Evolutionary conservation across 768 basidiomycete species (phyloP).

Genomic region (Lactifluus rugatus): DNA sequence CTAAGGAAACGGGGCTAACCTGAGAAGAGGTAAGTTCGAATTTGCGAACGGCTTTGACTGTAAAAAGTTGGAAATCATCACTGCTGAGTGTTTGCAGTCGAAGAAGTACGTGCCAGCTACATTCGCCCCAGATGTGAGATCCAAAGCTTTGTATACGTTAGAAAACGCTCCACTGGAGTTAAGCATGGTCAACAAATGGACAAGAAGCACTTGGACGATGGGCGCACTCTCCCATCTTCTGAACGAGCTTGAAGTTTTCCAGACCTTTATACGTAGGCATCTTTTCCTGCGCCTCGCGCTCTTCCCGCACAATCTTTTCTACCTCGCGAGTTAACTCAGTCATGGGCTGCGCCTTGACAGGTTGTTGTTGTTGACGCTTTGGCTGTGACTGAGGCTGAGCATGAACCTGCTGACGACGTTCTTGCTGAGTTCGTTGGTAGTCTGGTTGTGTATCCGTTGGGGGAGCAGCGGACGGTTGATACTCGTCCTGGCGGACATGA

Average conservation of each 20-base stretch:
- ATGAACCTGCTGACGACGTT: conserved; percentile 27
- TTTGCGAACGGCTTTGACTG: conserved; percentile 93
- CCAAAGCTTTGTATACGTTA: conserved; percentile 92
- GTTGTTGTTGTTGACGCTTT: conserved; percentile 25
- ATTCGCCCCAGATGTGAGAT: conserved; percentile 61
- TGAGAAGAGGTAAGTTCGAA: conserved; percentile 84
- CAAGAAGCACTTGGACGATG: conserved; percentile 2
- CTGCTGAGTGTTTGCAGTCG: conserved; percentile 13
- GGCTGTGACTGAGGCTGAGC: conserved; percentile 23
- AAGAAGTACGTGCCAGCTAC: conserved; percentile 59
- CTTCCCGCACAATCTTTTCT: conserved; percentile 66
- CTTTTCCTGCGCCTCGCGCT: conserved; percentile 58
- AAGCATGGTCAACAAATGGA: conserved; percentile 19
- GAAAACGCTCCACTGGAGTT: conserved; percentile 81
- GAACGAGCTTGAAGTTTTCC: conserved; percentile 63
- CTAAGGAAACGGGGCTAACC: conserved; percentile 45
- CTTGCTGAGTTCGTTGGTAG: conserved; percentile 21
- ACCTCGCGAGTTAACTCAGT: conserved; percentile 35
- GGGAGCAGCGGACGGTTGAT: conserved; percentile 4
- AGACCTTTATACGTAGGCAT: conserved; percentile 85
- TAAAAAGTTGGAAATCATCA: conserved; percentile 12
- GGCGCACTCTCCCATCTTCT: conserved; percentile 92
- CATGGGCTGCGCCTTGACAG: neutral
- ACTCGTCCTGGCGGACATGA: conserved; percentile 11
- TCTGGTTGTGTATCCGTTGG: conserved; percentile 14